Evolutionary conservation across 805 yeast genomes (phyloP).

Genomic region (Lipomyces kockii): DNA sequence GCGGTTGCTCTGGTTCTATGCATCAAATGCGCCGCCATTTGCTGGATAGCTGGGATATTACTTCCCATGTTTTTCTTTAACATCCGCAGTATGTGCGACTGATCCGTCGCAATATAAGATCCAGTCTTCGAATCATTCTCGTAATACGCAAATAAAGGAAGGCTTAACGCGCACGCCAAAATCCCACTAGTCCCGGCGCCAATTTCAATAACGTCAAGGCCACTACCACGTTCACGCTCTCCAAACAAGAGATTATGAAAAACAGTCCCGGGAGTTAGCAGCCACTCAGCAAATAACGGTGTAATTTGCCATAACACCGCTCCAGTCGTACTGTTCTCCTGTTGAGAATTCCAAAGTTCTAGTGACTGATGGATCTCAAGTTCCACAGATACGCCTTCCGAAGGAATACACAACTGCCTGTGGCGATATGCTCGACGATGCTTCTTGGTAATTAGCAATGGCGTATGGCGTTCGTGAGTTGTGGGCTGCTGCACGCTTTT

Average conservation of each 20-base stretch:
- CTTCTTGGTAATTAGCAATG: background rate
- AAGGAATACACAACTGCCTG: background rate
- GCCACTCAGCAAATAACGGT: constrained; percentile 58
- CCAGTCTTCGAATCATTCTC: background rate
- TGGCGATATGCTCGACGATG: background rate
- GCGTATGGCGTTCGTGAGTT: background rate
- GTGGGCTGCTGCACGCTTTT: background rate
- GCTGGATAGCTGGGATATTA: constrained; percentile 45
- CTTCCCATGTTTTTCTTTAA: constrained; percentile 53
- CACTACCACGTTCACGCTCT: constrained; percentile 22
- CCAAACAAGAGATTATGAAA: constrained; percentile 30
- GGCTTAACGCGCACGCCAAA: constrained; percentile 50
- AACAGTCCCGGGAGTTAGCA: constrained; percentile 42
- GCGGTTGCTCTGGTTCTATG: background rate
- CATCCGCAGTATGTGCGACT: constrained; percentile 57
- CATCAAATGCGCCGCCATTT: constrained; percentile 36
- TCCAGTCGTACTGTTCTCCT: constrained; percentile 59
- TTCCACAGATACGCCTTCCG: constrained; percentile 16
- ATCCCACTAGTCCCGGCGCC: constrained; percentile 69
- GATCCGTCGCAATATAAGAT: constrained; percentile 63
- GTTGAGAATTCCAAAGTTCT: constrained; percentile 45
- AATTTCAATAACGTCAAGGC: constrained; percentile 55
- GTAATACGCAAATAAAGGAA: constrained; percentile 29
- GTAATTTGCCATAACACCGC: constrained; percentile 65
- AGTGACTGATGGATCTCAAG: constrained; percentile 46